Percentiles rank a stretch among this genome's conserved stretches.
phyloP scores from a whole-genome alignment of 2,329 filamentous ascomycete species.

The Orbilia quercus region DNA sequence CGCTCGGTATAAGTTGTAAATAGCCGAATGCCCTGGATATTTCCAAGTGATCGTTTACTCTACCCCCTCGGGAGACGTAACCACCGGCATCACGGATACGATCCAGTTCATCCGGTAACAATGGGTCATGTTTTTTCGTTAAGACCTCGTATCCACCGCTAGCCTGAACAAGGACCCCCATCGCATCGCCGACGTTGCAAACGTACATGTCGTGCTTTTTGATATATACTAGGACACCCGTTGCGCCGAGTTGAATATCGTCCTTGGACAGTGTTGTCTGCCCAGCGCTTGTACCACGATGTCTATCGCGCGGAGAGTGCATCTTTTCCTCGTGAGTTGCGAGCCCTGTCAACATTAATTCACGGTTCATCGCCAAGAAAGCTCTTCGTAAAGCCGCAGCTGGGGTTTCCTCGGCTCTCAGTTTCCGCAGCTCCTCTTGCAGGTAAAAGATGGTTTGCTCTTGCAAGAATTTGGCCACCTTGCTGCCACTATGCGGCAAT shows the following conservation, averaged over 20 bases:
- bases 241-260: slow-evolving; percentile 87
- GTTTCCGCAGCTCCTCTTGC: slow-evolving; percentile 80
- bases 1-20: slow-evolving; percentile 87
- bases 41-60: slow-evolving; percentile 88
- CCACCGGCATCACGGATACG: slow-evolving; percentile 94
- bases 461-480: slow-evolving; percentile 94
- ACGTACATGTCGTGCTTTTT: slow-evolving; percentile 90
- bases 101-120: slow-evolving; percentile 82
- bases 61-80: slow-evolving; percentile 93
- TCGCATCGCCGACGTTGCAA: slow-evolving; percentile 93
- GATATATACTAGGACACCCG: slow-evolving; percentile 90
- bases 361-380: slow-evolving; percentile 91
- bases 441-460: slow-evolving; percentile 94
- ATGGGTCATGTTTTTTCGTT: slow-evolving; percentile 92
- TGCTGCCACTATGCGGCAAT: slow-evolving; percentile 88
- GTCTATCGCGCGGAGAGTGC: slow-evolving; percentile 66
- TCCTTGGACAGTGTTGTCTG: slow-evolving; percentile 79
- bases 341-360: slow-evolving; percentile 84
- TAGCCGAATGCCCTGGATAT: slow-evolving; percentile 97
- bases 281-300: slow-evolving; percentile 71
- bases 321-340: slow-evolving; percentile 81
- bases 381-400: slow-evolving; percentile 84
- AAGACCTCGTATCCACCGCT: slow-evolving; percentile 85
- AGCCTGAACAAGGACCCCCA: slow-evolving; percentile 92
- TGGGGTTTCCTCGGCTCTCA: slow-evolving; percentile 76